Evolutionary conservation across 129 eudicot species (phyloP).

Genomic region (Lactuca saligna): DNA sequence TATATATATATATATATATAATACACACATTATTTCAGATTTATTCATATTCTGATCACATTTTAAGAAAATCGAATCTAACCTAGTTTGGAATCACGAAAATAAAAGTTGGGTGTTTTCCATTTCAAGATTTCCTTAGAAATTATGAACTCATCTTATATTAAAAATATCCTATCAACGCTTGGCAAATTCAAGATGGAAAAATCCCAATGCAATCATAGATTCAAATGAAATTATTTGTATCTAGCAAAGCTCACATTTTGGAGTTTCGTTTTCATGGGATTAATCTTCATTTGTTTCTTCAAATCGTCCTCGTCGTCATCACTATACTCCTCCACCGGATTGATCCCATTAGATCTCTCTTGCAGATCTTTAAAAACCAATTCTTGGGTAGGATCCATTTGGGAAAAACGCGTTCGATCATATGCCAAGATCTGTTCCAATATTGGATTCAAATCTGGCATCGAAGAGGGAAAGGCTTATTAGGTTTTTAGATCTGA

Average conservation of each 20-base stretch:
- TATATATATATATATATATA: too few relatives aligned
- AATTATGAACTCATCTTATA: slow-evolving; percentile 36
- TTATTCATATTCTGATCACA: slow-evolving; percentile 26
- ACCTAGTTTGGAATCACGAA: too few relatives aligned
- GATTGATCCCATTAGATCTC: too few relatives aligned
- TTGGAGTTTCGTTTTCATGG: slow-evolving; percentile 52
- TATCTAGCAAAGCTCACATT: slow-evolving; percentile 47
- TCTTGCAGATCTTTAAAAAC: too few relatives aligned
- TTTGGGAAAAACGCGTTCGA: too few relatives aligned
- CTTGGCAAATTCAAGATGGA: slow-evolving; percentile 51
- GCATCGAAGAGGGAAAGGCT: too few relatives aligned
- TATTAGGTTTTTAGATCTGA: too few relatives aligned
- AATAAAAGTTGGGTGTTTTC: neutral
- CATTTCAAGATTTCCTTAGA: slow-evolving; percentile 30
- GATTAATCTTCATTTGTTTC: slow-evolving; percentile 44
- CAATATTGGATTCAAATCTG: too few relatives aligned
- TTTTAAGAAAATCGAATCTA: slow-evolving; percentile 6
- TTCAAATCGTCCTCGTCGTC: slow-evolving; percentile 41
- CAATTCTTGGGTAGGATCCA: too few relatives aligned
- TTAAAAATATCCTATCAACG: slow-evolving; percentile 48
- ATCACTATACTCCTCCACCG: too few relatives aligned
- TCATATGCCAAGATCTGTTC: too few relatives aligned
- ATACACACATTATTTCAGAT: too few relatives aligned
- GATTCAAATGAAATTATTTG: slow-evolving; percentile 46
- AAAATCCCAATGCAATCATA: slow-evolving; percentile 31